Base-by-base conservation (phyloP, 1,284 basidiomycete species). In the Peniophora sp. region DNA sequence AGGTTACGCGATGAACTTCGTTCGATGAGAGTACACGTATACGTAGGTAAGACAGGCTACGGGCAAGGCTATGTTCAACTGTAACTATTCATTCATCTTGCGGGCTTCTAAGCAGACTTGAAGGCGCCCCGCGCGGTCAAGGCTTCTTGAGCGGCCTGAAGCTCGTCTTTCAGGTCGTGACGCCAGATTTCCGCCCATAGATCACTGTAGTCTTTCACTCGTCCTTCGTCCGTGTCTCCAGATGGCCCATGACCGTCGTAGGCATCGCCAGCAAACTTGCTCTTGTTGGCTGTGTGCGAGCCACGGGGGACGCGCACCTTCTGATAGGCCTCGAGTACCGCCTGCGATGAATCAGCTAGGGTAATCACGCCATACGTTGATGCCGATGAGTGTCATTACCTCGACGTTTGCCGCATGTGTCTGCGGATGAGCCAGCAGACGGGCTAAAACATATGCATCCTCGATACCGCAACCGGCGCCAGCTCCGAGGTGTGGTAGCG, bases 1-100 rank as follows among this genome's bases (percentile, higher is more conserved):
- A 24, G 92, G 95, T 0, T 98, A 97, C 70, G 90, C 87, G 1
- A 81, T 98, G 77, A 89, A 92, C 59, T 97, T 98, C 60, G 72
- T 74, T 25, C 73, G 61, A 56, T 81, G 69, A 45, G 5, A 8
- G 38, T 8, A 16, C 12, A 6, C 12, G 27, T 12, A 32, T 32
- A 12, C 27, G 27, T 32, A 5, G 27, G 27, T n/a, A n/a, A 32
- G 27, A 32, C 27, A 32, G 12, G 27, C 27, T 32, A 32, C 27
- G 5, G 27, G 27, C 5, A 32, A 5, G 27, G 5, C 5, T 5
- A 32, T 12, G 12, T 32, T 32, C 27, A 5, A 32, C n/a, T n/a
- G n/a, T n/a, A n/a, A n/a, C n/a, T n/a, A n/a, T n/a, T 32, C 27
- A 32, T 32, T 6, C 27, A 32, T 32, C n/a, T n/a, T n/a, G n/a